Percentiles rank a stretch among this genome's conserved stretches.
phyloP scores from a whole-genome alignment of 2,329 filamentous ascomycete genomes.

The Penicillium corylophilum region DNA sequence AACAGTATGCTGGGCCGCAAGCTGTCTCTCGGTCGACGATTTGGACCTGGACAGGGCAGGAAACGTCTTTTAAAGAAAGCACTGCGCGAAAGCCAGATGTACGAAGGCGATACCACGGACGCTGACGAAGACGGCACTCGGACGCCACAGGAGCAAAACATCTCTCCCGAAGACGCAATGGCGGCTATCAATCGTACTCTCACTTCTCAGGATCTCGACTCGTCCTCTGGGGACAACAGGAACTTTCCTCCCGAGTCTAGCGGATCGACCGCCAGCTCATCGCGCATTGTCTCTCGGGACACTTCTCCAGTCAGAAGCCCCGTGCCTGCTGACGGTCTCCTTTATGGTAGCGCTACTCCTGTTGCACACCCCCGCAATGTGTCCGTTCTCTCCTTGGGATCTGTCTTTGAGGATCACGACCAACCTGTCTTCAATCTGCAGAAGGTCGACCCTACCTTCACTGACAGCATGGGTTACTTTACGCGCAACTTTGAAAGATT shows the following conservation, averaged over 20 bases:
- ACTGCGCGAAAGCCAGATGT: neutral
- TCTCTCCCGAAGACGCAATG: neutral
- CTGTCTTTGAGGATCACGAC: neutral
- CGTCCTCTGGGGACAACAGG: neutral
- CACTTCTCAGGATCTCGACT: neutral
- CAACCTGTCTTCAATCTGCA: constrained; percentile 53
- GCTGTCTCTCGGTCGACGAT: neutral
- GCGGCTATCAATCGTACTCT: neutral
- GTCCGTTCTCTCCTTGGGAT: neutral
- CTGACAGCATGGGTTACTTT: constrained; percentile 61
- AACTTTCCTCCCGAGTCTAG: neutral
- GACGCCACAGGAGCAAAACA: neutral
- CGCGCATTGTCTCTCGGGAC: neutral
- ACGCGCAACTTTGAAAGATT: constrained; percentile 58
- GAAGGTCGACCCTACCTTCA: constrained; percentile 67
- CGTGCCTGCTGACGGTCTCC: neutral
- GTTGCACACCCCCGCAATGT: neutral
- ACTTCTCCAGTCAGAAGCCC: neutral
- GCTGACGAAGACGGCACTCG: neutral
- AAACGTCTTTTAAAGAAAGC: neutral
- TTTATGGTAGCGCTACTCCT: neutral
- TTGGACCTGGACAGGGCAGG: neutral
- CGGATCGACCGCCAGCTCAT: neutral
- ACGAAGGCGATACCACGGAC: neutral
- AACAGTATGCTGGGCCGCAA: neutral